Percentiles rank a stretch among this genome's conserved stretches.
Evolutionary conservation across 371 early-diverging fungal species (phyloP).

Genomic region (Lichtheimia corymbifera): DNA sequence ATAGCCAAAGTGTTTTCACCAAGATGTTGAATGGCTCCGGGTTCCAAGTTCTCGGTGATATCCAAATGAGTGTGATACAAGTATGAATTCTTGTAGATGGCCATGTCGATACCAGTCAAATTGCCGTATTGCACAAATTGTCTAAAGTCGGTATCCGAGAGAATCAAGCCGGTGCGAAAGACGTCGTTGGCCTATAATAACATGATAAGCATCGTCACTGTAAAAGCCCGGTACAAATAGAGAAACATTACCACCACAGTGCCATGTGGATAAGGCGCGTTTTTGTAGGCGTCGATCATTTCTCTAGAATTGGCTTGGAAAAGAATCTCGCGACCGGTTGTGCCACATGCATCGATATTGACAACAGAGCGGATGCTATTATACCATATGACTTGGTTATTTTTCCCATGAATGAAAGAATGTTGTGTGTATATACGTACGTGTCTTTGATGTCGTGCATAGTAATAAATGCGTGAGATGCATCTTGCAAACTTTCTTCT

Average conservation of each 20-base stretch:
- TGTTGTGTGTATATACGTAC: conserved; percentile 26
- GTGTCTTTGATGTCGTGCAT: conserved; percentile 61
- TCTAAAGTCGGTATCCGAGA: conserved; percentile 78
- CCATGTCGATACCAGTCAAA: conserved; percentile 71
- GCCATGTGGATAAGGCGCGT: conserved; percentile 75
- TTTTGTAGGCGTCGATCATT: conserved; percentile 73
- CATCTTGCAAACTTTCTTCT: conserved; percentile 80
- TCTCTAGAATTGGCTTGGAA: conserved; percentile 76
- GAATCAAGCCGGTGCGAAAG: conserved; percentile 72
- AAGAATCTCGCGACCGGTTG: conserved; percentile 69
- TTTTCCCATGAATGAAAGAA: not conserved
- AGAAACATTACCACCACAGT: conserved; percentile 56
- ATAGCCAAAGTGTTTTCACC: conserved; percentile 71
- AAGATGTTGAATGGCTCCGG: conserved; percentile 72
- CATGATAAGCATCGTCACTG: not conserved
- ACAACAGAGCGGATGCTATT: conserved; percentile 61
- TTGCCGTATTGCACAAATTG: conserved; percentile 75
- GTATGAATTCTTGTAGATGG: conserved; percentile 72
- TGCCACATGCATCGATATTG: conserved; percentile 78
- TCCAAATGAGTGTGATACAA: conserved; percentile 79
- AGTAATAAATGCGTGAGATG: conserved; percentile 74
- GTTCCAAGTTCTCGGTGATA: conserved; percentile 54
- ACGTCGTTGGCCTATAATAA: conserved; percentile 65
- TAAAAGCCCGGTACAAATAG: not conserved
- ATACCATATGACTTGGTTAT: not conserved